These are phyloP conservation scores for Camelina sativa DNA, from an alignment of 345 rosid species.

Conservation along the genomic window DNA sequence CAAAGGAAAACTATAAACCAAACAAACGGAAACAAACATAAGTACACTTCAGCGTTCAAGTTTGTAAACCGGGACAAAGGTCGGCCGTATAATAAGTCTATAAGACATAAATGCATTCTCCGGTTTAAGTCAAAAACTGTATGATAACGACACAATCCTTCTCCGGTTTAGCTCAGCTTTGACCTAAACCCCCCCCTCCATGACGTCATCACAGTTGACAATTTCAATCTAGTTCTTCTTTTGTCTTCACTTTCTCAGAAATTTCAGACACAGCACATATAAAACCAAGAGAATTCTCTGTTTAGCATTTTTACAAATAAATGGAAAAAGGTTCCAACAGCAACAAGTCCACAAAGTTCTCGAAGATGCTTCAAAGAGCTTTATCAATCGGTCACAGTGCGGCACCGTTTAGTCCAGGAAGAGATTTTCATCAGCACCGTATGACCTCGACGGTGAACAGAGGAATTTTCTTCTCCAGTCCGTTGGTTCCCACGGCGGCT, in stretches of 20 bases:
- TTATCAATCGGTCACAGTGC: slow-evolving; percentile 47
- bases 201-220: slow-evolving; percentile 30
- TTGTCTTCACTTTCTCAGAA: slow-evolving; percentile 27
- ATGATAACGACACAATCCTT: slow-evolving; percentile 15
- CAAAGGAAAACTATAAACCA: slow-evolving; percentile 3
- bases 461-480: slow-evolving; percentile 56
- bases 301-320: slow-evolving; percentile 4
- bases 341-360: slow-evolving; percentile 45
- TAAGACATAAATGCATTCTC: slow-evolving; percentile 21
- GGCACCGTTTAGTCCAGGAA: slow-evolving; percentile 65
- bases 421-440: slow-evolving; percentile 47
- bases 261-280: slow-evolving; percentile 32
- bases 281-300: slow-evolving; percentile 29
- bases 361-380: slow-evolving; percentile 66
- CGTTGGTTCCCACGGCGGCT: slow-evolving; percentile 60
- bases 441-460: slow-evolving; percentile 25
- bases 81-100: slow-evolving; percentile 19
- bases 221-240: neutral
- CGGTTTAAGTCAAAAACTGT: slow-evolving; percentile 35
- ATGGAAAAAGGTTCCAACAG: slow-evolving; percentile 41
- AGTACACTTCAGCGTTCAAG: slow-evolving; percentile 7
- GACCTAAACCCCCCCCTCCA: neutral
- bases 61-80: slow-evolving; percentile 33
- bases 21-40: neutral
- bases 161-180: slow-evolving; percentile 37